A percentile compares a stretch with the other conserved stretches of the same genome.
phyloP scores from a whole-genome alignment of 805 yeast species.

The Saccharomycopsis capsularis region DNA sequence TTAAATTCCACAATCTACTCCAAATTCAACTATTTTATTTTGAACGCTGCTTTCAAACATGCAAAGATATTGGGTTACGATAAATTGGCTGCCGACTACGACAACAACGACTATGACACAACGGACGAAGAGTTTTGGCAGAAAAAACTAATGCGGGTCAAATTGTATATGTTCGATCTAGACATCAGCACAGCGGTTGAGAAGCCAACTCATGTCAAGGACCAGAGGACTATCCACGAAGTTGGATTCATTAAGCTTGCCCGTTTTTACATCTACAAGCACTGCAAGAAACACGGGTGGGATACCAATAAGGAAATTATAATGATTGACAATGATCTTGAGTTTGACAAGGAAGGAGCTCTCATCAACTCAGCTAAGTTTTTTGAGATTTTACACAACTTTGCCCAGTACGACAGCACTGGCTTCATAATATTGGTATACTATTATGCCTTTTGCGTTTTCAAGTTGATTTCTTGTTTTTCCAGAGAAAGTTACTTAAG shows the following conservation, averaged over 20 bases:
- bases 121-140: conserved; percentile 6
- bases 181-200: conserved; percentile 9
- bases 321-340: not conserved
- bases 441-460: conserved; percentile 4
- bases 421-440: conserved; percentile 12
- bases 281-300: conserved; percentile 2
- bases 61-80: conserved; percentile 13
- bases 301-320: conserved; percentile 1
- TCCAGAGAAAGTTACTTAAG: conserved; percentile 3
- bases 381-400: conserved; percentile 10
- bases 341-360: not conserved
- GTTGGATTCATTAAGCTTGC: conserved; percentile 11
- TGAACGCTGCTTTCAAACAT: conserved; percentile 8
- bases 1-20: conserved; percentile 12
- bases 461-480: not conserved
- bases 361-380: not conserved
- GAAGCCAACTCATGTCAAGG: conserved; percentile 2
- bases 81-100: not conserved
- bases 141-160: conserved; percentile 7
- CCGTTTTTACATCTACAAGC: conserved; percentile 1
- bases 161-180: conserved; percentile 12
- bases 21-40: conserved; percentile 10
- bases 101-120: not conserved
- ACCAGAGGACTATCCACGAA: conserved; percentile 2
- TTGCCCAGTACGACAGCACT: conserved; percentile 4